Evolutionary conservation across 2,329 filamentous ascomycete genomes (phyloP), one percentile per base, ranked within the genome.

Genomic region (Fusarium penzigii): DNA sequence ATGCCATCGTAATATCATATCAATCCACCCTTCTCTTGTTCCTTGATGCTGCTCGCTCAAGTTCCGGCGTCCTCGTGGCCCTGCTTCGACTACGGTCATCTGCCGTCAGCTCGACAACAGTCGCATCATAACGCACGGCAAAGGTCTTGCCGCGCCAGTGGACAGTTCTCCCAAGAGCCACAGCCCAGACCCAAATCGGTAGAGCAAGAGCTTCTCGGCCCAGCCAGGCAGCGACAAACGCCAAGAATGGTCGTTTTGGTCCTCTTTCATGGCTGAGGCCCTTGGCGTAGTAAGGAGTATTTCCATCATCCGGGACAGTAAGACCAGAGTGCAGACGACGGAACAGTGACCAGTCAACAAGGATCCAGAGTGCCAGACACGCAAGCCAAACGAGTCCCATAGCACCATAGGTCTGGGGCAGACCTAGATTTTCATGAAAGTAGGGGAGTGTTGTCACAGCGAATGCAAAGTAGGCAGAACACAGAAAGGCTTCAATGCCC

Each of bases 151-250:
- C 93, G 49, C 94, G 79, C 95, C 94, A 99, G 47, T 83, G 83
- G 1, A 99, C 90, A 0, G 86, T 93, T 2, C 88, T 85, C 0
- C 94, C 94, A n/a, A 93, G 87, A 62, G 90, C 84, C 17, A 97
- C 89, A 1, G 94, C 94, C 83, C 88, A 92, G 0, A 84, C 75
- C 94, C 94, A 99, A 53, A 99, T 88, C 0, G 92, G 92, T 42
- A 96, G 76, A 0, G 94, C 92, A 9, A 97, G 77, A 0, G 83
- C 59, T 72, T 99, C 94, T 32, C 94, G 80, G 0, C 89, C 91
- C 0, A 96, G 62, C 94, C 95, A 99, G 0, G 92, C 89, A 6
- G 80, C 68, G 5, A 94, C 66, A 89, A 92, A 99, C 58, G 89
- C 80, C 0, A 70, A 57, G 51, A 94, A 88, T 0, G 78, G 73